A percentile compares a stretch with the other conserved stretches of the same genome.
Conservation (phyloP, 202 grass and related monocot species). For the Saccharum hybrid region DNA sequence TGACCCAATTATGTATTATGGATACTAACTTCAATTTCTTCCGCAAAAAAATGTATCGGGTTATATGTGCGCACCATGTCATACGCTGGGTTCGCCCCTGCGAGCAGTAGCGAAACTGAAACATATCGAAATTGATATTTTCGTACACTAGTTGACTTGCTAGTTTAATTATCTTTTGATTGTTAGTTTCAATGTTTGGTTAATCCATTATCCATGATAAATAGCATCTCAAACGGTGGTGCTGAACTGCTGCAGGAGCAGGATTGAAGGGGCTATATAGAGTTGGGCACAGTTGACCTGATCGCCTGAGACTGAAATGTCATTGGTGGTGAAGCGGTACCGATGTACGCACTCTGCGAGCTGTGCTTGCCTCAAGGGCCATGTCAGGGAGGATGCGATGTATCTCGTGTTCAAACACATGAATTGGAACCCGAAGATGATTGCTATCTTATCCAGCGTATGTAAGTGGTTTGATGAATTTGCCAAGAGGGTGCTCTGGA, state of each 20-base stretch:
- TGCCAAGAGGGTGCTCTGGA: conserved; percentile 71
- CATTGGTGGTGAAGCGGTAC: conserved; percentile 74
- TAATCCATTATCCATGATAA: background rate
- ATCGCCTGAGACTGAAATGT: conserved; percentile 34
- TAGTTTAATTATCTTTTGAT: background rate
- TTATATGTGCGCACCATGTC: background rate
- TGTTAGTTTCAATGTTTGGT: background rate
- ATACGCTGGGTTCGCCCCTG: background rate
- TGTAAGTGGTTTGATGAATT: conserved; percentile 93
- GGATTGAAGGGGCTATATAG: background rate
- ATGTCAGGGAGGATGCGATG: conserved; percentile 73
- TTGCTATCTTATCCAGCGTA: conserved; percentile 60
- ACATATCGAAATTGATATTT: background rate
- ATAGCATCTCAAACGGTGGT: background rate
- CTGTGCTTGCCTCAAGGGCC: conserved; percentile 81
- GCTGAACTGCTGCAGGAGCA: conserved; percentile 35
- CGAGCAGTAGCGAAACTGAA: background rate
- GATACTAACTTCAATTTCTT: background rate
- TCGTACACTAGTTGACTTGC: background rate
- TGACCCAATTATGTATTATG: background rate
- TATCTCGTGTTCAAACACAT: conserved; percentile 72
- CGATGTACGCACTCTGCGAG: conserved; percentile 74
- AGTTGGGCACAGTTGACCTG: background rate
- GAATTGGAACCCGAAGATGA: conserved; percentile 78
- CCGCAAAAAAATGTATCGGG: background rate